Evolutionary conservation across 1,284 basidiomycete genomes (phyloP), one percentile per base, ranked within the genome.

Genomic region (Tylopilus sp.): DNA sequence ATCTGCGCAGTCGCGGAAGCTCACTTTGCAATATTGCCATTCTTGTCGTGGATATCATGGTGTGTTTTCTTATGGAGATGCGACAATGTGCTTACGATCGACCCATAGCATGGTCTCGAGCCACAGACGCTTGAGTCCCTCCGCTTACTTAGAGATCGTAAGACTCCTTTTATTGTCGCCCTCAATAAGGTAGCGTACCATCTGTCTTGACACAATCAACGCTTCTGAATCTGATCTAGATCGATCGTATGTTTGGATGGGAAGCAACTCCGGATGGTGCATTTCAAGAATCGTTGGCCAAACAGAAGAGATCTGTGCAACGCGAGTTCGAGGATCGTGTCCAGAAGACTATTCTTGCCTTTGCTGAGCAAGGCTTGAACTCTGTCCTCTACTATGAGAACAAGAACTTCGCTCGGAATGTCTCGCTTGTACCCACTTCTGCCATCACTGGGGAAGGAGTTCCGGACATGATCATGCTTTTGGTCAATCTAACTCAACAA

Each of bases 1-100:
- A 99, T 69, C 71, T 99, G 66, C 92, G 97, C 49, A 87, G 90
- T 25, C 89, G 97, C 71, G 97, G 97, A 66, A 95, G 92, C 57
- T 98, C 95, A 18, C 78, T 99, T 26, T 99, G 97, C 75, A 99
- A 99, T 74, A 99, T 99, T 59, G 97, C 97, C 56, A 93, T 99
- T 59, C 81, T 99, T 41, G 97, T 99, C 48, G 95, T 99, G 40
- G 97, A 99, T 77, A 97, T 99, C 68, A 97, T 97, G 84, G 89
- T 89, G 58, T 37, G 77, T 63, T 30, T 35, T 39, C 25, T 50
- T 33, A 29, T 15, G 25, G 41, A 38, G 25, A 44, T 58, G 6
- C 51, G 7, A 37, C 41, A 35, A 42, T 18, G 3, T 35, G 37
- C 51, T 65, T 40, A 61, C 49, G 43, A 49, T 46, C 25, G 40